Evolutionary conservation across 2,329 filamentous ascomycete species (phyloP).

Genomic region (Byssoonygena ceratinophila): DNA sequence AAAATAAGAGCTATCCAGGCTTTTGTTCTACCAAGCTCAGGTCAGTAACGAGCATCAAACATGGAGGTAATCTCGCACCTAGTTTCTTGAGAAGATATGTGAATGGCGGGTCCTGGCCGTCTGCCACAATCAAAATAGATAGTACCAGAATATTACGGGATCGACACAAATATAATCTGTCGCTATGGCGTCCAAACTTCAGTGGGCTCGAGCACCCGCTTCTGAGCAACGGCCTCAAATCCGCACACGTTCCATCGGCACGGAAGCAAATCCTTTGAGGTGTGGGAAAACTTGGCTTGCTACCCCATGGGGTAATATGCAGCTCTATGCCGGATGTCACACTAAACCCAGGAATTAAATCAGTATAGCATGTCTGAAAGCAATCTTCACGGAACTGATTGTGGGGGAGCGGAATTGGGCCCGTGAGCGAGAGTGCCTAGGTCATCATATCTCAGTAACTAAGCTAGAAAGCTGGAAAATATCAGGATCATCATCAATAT

Average conservation of each 20-base stretch:
- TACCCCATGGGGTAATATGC: not conserved
- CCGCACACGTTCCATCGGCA: not conserved
- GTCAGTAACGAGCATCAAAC: not conserved
- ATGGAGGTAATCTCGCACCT: not conserved
- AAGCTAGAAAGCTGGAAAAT: no score
- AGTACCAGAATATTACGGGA: not conserved
- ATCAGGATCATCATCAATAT: conserved; percentile 15
- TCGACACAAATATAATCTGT: not conserved
- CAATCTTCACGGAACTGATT: not conserved
- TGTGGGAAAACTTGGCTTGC: not conserved
- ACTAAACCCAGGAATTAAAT: not conserved
- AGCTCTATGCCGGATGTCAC: no score
- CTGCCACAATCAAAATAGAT: not conserved
- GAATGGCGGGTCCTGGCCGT: not conserved
- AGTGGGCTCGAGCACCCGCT: not conserved
- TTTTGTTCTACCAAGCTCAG: not conserved
- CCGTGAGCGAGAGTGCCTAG: no score
- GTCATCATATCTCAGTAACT: no score
- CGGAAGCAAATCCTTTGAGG: not conserved
- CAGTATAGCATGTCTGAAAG: not conserved
- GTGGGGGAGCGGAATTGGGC: no score
- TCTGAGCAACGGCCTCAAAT: not conserved
- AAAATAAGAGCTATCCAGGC: not conserved
- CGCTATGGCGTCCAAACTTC: not conserved
- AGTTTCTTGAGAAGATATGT: no score